Evolutionary conservation across 768 basidiomycete species (phyloP).

Genomic region (Macrolepiota fuliginosa): DNA sequence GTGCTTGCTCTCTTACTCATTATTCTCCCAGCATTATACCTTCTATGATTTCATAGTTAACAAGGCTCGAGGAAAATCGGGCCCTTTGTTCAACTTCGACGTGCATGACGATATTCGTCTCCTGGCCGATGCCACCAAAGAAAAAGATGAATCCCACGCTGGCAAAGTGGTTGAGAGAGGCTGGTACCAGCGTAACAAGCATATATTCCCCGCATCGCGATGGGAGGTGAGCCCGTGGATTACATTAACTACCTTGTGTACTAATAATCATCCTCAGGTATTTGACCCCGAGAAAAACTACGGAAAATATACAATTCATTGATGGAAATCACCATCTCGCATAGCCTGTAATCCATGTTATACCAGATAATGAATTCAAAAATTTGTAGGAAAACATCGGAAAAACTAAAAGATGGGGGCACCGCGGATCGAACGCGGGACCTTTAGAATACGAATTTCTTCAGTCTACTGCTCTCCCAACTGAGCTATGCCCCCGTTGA

Average conservation of each 20-base stretch:
- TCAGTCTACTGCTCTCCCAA: conserved; percentile 77
- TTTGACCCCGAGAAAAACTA: conserved; percentile 95
- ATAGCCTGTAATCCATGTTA: no score
- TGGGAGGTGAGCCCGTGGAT: conserved; percentile 76
- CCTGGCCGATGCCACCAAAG: conserved; percentile 89
- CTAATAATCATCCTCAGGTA: conserved; percentile 42
- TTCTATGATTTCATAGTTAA: conserved; percentile 99
- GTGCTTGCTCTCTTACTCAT: conserved; percentile 3
- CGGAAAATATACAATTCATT: conserved; percentile 82
- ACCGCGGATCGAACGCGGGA: conserved; percentile 80
- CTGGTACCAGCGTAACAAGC: conserved; percentile 95
- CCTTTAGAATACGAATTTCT: conserved; percentile 57
- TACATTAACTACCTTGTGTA: not conserved
- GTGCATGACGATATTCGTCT: conserved; percentile 98
- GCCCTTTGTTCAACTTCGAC: conserved; percentile 97
- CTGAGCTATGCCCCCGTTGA: conserved; percentile 61
- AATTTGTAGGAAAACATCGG: no score
- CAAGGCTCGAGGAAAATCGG: conserved; percentile 97
- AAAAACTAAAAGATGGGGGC: conserved; percentile 51
- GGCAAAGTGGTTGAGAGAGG: conserved; percentile 97
- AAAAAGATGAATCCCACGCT: conserved; percentile 98
- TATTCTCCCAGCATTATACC: conserved; percentile 74
- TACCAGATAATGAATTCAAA: no score
- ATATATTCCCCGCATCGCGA: conserved; percentile 94
- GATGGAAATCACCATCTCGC: not conserved